A percentile compares a stretch with the other conserved stretches of the same genome.
phyloP scores from a whole-genome alignment of 192 early-diverging fungal species.

The Podochytrium sp. region DNA sequence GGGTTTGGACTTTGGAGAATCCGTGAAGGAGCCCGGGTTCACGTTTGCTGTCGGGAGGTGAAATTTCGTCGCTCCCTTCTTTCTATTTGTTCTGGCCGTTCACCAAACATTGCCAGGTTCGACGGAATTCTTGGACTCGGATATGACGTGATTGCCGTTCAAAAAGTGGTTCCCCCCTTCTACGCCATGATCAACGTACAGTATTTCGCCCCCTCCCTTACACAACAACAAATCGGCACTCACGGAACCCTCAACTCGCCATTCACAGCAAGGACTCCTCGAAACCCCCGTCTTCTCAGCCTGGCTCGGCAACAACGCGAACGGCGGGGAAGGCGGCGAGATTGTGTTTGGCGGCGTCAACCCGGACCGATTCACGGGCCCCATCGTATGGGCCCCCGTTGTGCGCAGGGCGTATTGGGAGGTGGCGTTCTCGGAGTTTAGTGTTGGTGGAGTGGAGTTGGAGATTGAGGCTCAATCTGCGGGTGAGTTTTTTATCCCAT shows the following conservation, averaged over 20 bases:
- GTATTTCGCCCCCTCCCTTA: background rate
- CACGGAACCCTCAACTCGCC: background rate
- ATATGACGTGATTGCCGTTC: slow-evolving; percentile 79
- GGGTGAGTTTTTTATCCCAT: background rate
- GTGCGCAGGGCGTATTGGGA: slow-evolving; percentile 97
- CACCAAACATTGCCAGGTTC: slow-evolving; percentile 71
- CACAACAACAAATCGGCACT: background rate
- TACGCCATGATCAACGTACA: slow-evolving; percentile 83
- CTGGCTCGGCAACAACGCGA: slow-evolving; percentile 78
- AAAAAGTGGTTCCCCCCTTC: slow-evolving; percentile 89
- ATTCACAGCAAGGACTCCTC: slow-evolving; percentile 62
- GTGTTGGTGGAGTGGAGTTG: slow-evolving; percentile 74
- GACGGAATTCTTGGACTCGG: slow-evolving; percentile 96
- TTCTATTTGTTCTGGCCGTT: background rate
- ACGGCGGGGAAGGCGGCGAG: slow-evolving; percentile 78
- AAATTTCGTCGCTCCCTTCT: background rate
- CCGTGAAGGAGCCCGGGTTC: slow-evolving; percentile 92
- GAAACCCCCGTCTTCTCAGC: slow-evolving; percentile 90
- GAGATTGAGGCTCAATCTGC: slow-evolving; percentile 37
- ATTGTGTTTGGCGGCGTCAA: slow-evolving; percentile 89
- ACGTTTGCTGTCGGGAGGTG: slow-evolving; percentile 83
- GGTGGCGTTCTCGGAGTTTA: slow-evolving; percentile 79
- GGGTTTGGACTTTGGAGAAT: slow-evolving; percentile 91
- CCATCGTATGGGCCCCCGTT: slow-evolving; percentile 79
- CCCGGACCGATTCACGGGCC: slow-evolving; percentile 67